A percentile compares a stretch with the other conserved stretches of the same genome.
Evolutionary conservation across 306 rosid genomes (phyloP).

Genomic region (Datisca glomerata): DNA sequence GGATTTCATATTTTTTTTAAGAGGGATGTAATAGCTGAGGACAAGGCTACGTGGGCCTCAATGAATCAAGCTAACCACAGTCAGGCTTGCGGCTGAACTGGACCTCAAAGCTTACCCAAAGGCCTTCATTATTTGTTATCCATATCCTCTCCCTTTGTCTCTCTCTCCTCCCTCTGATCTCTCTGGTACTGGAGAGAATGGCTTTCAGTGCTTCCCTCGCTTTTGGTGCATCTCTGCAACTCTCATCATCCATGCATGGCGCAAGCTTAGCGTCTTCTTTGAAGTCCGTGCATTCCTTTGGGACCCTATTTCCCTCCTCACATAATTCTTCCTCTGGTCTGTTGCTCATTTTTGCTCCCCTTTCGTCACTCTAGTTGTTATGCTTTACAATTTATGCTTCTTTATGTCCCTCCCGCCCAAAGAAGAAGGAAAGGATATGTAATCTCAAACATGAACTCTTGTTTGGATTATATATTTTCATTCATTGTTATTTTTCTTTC

Average conservation of each 20-base stretch:
- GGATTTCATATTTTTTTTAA: too few relatives aligned
- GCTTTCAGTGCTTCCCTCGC: slow-evolving; percentile 27
- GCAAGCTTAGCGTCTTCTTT: slow-evolving; percentile 14
- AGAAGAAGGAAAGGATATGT: not conserved
- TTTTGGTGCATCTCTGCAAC: slow-evolving; percentile 22
- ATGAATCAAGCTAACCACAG: too few relatives aligned
- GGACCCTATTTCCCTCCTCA: slow-evolving; percentile 21
- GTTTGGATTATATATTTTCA: not conserved
- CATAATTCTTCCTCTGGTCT: slow-evolving; percentile 22
- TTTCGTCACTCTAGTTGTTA: not conserved
- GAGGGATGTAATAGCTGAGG: too few relatives aligned
- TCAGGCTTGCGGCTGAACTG: too few relatives aligned
- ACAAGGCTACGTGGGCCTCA: too few relatives aligned
- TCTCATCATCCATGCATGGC: slow-evolving; percentile 25
- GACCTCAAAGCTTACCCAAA: too few relatives aligned
- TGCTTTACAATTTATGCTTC: not conserved
- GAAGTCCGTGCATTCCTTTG: slow-evolving; percentile 19
- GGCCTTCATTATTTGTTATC: too few relatives aligned
- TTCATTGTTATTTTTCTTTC: not conserved
- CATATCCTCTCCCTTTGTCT: not conserved
- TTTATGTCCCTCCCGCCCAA: not conserved
- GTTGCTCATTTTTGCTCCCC: not conserved
- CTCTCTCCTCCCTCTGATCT: not conserved
- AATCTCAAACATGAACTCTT: not conserved
- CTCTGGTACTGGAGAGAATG: slow-evolving; percentile 20